Evolutionary conservation across 345 rosid species (phyloP).

Genomic region (Populus deltoides): DNA sequence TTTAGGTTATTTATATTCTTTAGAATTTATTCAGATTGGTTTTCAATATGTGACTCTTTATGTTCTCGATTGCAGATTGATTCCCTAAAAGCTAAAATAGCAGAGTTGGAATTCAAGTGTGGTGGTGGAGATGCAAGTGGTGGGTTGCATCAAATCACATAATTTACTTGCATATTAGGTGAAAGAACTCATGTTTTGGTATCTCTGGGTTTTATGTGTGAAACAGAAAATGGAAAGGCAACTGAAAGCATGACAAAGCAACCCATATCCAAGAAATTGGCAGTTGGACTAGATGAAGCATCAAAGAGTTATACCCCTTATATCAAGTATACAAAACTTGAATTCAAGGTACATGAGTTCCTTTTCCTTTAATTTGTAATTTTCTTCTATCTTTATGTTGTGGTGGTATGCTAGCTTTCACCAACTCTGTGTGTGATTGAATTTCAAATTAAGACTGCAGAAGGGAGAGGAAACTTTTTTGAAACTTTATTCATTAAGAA

Average conservation of each 20-base stretch:
- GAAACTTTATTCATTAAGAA: not conserved
- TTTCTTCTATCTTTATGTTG: not conserved
- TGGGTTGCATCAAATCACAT: slow-evolving; percentile 20
- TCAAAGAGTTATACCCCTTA: slow-evolving; percentile 64
- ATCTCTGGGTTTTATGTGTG: slow-evolving; percentile 15
- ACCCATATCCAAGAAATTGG: slow-evolving; percentile 30
- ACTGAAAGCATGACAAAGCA: slow-evolving; percentile 24
- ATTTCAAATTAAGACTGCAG: not conserved
- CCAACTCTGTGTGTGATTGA: not conserved
- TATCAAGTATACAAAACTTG: slow-evolving; percentile 86
- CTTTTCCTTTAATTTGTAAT: not conserved
- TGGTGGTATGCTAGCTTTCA: not conserved
- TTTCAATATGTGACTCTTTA: slow-evolving; percentile 2
- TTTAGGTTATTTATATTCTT: not conserved
- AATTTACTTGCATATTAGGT: slow-evolving; percentile 2
- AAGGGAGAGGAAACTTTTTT: not conserved
- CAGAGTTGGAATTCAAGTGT: slow-evolving; percentile 50
- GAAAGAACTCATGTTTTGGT: not conserved
- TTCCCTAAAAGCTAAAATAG: slow-evolving; percentile 61
- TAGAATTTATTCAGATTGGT: not conserved
- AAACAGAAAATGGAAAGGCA: slow-evolving; percentile 42
- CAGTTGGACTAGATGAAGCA: slow-evolving; percentile 28
- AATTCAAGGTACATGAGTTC: slow-evolving; percentile 58
- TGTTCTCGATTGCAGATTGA: slow-evolving; percentile 49
- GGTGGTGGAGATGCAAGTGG: slow-evolving; percentile 24